phyloP scores from a whole-genome alignment of 2,329 filamentous ascomycete genomes.

The Bretziella fagacearum region DNA sequence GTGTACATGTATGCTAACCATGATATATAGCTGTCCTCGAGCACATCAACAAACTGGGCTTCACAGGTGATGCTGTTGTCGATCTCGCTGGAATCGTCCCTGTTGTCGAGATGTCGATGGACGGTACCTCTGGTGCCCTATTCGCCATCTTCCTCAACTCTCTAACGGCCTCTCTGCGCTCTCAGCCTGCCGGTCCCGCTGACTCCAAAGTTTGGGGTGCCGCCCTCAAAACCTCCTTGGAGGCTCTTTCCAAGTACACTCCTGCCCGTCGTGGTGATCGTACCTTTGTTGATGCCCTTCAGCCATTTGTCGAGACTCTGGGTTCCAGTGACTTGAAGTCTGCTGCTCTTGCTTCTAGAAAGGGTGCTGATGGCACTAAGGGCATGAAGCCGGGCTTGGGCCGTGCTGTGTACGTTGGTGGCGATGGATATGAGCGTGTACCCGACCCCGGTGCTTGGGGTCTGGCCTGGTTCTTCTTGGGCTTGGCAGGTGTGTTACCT shows the following conservation, averaged over 20 bases:
- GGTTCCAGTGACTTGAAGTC: conserved; percentile 48
- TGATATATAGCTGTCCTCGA: conserved; percentile 32
- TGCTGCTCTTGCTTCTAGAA: conserved; percentile 58
- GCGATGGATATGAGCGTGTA: conserved; percentile 31
- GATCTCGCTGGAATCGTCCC: conserved; percentile 36
- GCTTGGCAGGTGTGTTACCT: conserved; percentile 38
- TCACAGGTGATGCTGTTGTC: conserved; percentile 35
- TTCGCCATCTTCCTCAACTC: conserved; percentile 81
- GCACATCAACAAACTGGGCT: conserved; percentile 28
- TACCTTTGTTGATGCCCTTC: conserved; percentile 76
- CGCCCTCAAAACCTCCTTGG: conserved; percentile 54
- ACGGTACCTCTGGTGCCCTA: conserved; percentile 43
- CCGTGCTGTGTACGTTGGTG: conserved; percentile 26
- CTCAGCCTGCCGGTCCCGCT: conserved; percentile 25
- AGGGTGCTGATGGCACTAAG: conserved; percentile 70
- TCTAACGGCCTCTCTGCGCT: conserved; percentile 46
- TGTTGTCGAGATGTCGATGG: conserved; percentile 41
- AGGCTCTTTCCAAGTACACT: conserved; percentile 65
- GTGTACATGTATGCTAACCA: background rate
- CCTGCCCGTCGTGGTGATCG: conserved; percentile 78
- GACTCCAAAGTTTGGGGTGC: conserved; percentile 34
- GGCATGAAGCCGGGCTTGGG: conserved; percentile 84
- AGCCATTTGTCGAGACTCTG: conserved; percentile 68
- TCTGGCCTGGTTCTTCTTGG: conserved; percentile 64
- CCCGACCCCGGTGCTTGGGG: conserved; percentile 54